A percentile compares a stretch with the other conserved stretches of the same genome.
Conservation (phyloP, 1,284 basidiomycete genomes). For the Ustilago curta region DNA sequence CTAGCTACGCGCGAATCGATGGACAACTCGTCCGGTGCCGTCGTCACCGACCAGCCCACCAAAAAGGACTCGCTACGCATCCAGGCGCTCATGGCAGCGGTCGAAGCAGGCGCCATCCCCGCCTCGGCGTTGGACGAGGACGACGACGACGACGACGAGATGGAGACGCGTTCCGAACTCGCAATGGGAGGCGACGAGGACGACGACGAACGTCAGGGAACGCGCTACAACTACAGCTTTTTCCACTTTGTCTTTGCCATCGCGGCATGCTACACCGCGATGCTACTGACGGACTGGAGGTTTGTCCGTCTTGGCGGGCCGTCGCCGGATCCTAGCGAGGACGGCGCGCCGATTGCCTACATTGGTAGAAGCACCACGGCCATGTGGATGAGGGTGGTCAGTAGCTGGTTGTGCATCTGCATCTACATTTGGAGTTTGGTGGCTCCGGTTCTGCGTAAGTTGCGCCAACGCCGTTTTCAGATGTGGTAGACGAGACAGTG, state of each 20-base stretch:
- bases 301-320: slow-evolving; percentile 59
- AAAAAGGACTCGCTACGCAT: slow-evolving; percentile 89
- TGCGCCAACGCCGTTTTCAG: not conserved
- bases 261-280: slow-evolving; percentile 96
- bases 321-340: slow-evolving; percentile 70
- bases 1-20: slow-evolving; percentile 53
- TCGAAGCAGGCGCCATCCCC: slow-evolving; percentile 94
- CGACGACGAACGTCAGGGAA: slow-evolving; percentile 95
- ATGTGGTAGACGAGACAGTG: not conserved
- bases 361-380: slow-evolving; percentile 94
- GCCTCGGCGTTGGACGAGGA: slow-evolving; percentile 87
- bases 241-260: slow-evolving; percentile 98
- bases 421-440: slow-evolving; percentile 71
- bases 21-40: slow-evolving; percentile 72
- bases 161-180: slow-evolving; percentile 73
- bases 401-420: slow-evolving; percentile 75
- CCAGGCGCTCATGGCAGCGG: slow-evolving; percentile 92
- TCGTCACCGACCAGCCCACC: slow-evolving; percentile 82
- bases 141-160: slow-evolving; percentile 81
- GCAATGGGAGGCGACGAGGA: slow-evolving; percentile 78
- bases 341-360: slow-evolving; percentile 81
- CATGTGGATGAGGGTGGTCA: slow-evolving; percentile 99
- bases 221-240: slow-evolving; percentile 98
- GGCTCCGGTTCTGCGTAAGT: slow-evolving; percentile 90
- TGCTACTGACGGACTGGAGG: slow-evolving; percentile 95